Evolutionary conservation across 2,329 filamentous ascomycete species (phyloP), one percentile per base, ranked within the genome.

Genomic region (Trichophaea hybrida): DNA sequence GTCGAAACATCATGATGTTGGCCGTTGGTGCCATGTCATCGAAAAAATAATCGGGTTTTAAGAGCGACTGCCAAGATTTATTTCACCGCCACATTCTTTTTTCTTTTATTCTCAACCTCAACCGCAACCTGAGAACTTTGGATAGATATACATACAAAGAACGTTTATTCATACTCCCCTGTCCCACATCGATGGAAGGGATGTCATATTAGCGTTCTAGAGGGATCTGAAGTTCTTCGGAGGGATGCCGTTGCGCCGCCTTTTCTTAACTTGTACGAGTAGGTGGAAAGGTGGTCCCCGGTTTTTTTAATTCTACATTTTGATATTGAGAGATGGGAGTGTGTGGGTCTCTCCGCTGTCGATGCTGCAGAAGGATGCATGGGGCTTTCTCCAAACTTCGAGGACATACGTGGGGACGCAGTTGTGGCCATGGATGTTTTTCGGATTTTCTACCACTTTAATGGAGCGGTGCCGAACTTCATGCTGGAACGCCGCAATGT

Each of bases 161-260:
- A 56, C 54, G 54, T 56, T 56, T 54, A 54, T 56, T 56, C 34
- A 56, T 56, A 34, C 54, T n/a, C 54, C 15, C 54, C 38, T 8
- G n/a, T 37, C 32, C 24, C 10, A 43, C 12, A 13, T 24, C 10
- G n/a, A 33, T 12, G 38, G 54, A 33, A 15, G 32, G 46, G 35
- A 31, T 6, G 54, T 48, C 54, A 56, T 56, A 56, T 56, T 56
- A 13, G 40, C 54, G 54, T 56, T 56, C 54, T 34, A 56, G 54
- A 56, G 17, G 24, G 32, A 56, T 32, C 33, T 24, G 44, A n/a
- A 24, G 17, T 8, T 12, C 10, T 12, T n/a, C 15, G 17, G 12
- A 8, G 17, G 44, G 17, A 24, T 49, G 44, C 44, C 15, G 12
- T 24, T 49, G 24, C 44, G 10, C 44, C 6, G 44, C 44, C 38